phyloP scores from a whole-genome alignment of 108 stramenopile species.

The Thalassiosira profunda region DNA sequence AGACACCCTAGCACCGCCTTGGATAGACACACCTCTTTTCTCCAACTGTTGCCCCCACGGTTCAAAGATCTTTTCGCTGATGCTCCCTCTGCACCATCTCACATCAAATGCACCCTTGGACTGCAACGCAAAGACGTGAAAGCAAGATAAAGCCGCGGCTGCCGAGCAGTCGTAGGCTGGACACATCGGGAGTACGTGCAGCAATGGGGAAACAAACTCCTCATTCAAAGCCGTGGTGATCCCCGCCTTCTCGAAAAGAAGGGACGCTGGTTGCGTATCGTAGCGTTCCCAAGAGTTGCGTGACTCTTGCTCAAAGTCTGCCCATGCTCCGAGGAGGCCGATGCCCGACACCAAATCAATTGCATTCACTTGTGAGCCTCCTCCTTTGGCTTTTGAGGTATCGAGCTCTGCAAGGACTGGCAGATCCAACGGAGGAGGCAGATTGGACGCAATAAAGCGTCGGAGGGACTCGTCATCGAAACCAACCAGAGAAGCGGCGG shows the following conservation, averaged over 20 bases:
- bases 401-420: slow-evolving; percentile 76
- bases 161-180: slow-evolving; percentile 87
- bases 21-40: slow-evolving; percentile 55
- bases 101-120: slow-evolving; percentile 90
- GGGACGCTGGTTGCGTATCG: slow-evolving; percentile 71
- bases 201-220: slow-evolving; percentile 78
- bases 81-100: slow-evolving; percentile 79
- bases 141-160: slow-evolving; percentile 87
- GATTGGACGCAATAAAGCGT: slow-evolving; percentile 48
- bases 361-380: slow-evolving; percentile 13
- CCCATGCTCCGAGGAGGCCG: slow-evolving; percentile 74
- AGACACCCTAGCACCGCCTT: slow-evolving; percentile 62
- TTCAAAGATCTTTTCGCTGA: slow-evolving; percentile 77
- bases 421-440: slow-evolving; percentile 80
- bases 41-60: slow-evolving; percentile 68
- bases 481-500: background rate
- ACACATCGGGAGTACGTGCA: slow-evolving; percentile 87
- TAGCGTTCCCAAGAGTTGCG: slow-evolving; percentile 68
- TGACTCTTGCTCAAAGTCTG: slow-evolving; percentile 85
- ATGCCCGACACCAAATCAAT: slow-evolving; percentile 66
- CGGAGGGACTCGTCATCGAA: slow-evolving; percentile 19
- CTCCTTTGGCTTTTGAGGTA: slow-evolving; percentile 5
- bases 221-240: slow-evolving; percentile 60
- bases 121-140: slow-evolving; percentile 90
- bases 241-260: slow-evolving; percentile 70